phyloP scores from a whole-genome alignment of 1,284 basidiomycete genomes.

The Cryptococcus hybrid region DNA sequence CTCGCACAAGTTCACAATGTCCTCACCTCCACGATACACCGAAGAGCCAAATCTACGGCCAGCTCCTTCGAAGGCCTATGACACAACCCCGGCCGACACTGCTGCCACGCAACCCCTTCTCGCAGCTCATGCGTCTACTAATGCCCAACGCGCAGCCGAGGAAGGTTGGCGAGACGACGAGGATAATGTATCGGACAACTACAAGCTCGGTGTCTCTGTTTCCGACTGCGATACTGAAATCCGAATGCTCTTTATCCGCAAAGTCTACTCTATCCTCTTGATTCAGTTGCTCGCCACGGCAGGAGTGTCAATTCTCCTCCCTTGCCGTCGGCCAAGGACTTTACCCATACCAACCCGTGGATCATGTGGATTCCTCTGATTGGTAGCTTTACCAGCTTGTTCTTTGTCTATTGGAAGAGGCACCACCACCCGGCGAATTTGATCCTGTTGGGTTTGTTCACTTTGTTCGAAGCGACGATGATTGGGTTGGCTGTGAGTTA shows the following conservation, averaged over 20 bases:
- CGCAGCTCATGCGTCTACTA: slow-evolving; percentile 17
- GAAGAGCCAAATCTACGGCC: slow-evolving; percentile 8
- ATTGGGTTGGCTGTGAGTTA: slow-evolving; percentile 52
- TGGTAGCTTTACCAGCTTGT: slow-evolving; percentile 44
- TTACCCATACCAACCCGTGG: slow-evolving; percentile 43
- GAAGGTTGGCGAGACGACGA: slow-evolving; percentile 37
- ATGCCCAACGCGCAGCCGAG: slow-evolving; percentile 43
- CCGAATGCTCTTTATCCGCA: slow-evolving; percentile 48
- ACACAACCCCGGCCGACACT: slow-evolving; percentile 14
- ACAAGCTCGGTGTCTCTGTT: slow-evolving; percentile 49
- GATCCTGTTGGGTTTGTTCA: slow-evolving; percentile 54
- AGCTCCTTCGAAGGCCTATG: slow-evolving; percentile 5
- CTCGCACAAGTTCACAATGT: slow-evolving; percentile 5
- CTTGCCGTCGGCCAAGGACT: slow-evolving; percentile 30
- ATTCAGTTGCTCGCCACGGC: slow-evolving; percentile 43
- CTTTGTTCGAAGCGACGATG: slow-evolving; percentile 51
- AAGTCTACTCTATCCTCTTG: slow-evolving; percentile 48
- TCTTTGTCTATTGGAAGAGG: slow-evolving; percentile 48
- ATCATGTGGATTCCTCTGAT: slow-evolving; percentile 46
- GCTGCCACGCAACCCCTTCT: slow-evolving; percentile 29
- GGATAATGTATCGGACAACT: slow-evolving; percentile 43
- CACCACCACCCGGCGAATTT: slow-evolving; percentile 53
- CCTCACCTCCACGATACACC: slow-evolving; percentile 14
- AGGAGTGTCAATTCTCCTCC: slow-evolving; percentile 29
- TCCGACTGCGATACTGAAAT: slow-evolving; percentile 48